Evolutionary conservation across 1,139 yeast genomes (phyloP).

Genomic region (Candida gigantensis): DNA sequence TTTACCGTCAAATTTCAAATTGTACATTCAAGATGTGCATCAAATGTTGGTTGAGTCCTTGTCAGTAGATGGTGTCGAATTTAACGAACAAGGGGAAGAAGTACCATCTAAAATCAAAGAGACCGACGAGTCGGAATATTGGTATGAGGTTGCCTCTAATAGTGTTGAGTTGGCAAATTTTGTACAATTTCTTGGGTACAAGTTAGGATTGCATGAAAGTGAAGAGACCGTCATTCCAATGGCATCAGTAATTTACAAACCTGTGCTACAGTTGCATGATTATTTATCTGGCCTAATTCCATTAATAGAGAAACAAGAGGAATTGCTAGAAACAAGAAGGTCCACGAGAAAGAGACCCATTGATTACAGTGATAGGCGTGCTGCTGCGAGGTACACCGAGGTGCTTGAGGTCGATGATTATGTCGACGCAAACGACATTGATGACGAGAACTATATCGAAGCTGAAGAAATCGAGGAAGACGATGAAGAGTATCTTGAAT

Average conservation of each 20-base stretch:
- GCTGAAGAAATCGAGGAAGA: conserved; percentile 18
- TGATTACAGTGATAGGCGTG: conserved; percentile 19
- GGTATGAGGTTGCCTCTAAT: conserved; percentile 49
- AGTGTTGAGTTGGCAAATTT: conserved; percentile 33
- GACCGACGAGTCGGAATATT: conserved; percentile 21
- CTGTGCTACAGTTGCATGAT: conserved; percentile 27
- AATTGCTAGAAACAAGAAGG: conserved; percentile 15
- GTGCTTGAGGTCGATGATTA: conserved; percentile 20
- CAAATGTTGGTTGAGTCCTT: conserved; percentile 33
- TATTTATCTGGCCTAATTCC: conserved; percentile 27
- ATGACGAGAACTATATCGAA: conserved; percentile 23
- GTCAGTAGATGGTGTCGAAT: conserved; percentile 35
- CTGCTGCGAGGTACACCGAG: conserved; percentile 21
- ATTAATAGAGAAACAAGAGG: conserved; percentile 23
- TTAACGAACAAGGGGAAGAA: conserved; percentile 27
- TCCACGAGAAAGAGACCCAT: conserved; percentile 18
- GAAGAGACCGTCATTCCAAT: conserved; percentile 17
- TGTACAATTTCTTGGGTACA: conserved; percentile 24
- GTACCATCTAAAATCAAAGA: conserved; percentile 13
- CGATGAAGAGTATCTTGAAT: conserved; percentile 12
- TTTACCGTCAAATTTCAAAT: conserved; percentile 41
- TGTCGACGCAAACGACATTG: conserved; percentile 17
- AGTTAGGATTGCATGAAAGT: conserved; percentile 18
- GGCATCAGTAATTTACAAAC: conserved; percentile 28
- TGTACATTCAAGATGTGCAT: conserved; percentile 54